Base-by-base conservation (phyloP, 1,284 basidiomycete species). In the Caloboletus firmus region DNA sequence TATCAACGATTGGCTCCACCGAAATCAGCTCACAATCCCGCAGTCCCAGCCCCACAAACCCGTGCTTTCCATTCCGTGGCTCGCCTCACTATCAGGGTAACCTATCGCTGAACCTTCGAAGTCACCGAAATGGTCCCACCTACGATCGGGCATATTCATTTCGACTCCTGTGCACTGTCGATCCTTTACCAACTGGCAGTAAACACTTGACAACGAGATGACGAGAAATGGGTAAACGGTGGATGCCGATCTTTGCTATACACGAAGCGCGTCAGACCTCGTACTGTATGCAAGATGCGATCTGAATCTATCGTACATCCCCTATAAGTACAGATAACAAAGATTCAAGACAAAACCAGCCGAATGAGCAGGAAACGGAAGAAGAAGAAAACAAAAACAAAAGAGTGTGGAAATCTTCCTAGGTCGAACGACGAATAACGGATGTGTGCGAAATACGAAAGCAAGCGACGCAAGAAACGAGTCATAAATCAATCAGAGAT, bases 61-160 rank as follows among this genome's bases (percentile, higher is more conserved):
- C 17, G 24, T 18, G 10, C 17, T n/a, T 85, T 79, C 36, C n/a
- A 11, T 18, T 36, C 10, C 35, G n/a, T 32, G 31, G 31, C 32
- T 34, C 31, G 31, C 32, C 10, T 35, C 17, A 4, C 10, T n/a
- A 10, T 35, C 10, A 35, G 10, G 3, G 70, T 45, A 87, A 64
- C 60, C 4, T 26, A 90, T 87, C 18, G 83, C 83, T 30, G 81
- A 80, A 3, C 80, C 82, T 71, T 91, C 88, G 56, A 86, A 89
- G n/a, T 89, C 78, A 6, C 74, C 65, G 59, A 85, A 85, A 54
- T 82, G 72, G 49, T 75, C 72, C 30, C 79, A 74, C 17, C 70
- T 69, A 50, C 76, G 74, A 64, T 86, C 83, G 37, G 81, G 69
- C 32, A 78, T 78, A 4, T 88, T 88, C 62, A 89, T 71, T 57